These are phyloP conservation scores for Apiotrichum siamense DNA, from an alignment of 1,284 basidiomycete species.

Conservation along the genomic window DNA sequence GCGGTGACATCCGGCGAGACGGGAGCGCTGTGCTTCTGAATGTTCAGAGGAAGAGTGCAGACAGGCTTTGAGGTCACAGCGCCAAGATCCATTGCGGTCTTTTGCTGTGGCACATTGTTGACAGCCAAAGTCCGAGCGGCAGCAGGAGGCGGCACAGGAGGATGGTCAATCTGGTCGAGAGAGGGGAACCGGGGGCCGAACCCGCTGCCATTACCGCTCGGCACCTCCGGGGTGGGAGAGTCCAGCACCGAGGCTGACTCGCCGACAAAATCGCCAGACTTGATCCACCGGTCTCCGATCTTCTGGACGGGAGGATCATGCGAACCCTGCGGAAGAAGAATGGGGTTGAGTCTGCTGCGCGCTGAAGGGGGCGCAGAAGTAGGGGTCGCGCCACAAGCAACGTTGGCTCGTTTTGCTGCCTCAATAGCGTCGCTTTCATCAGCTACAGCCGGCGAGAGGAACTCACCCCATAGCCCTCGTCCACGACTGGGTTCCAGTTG, in stretches of 20 bases:
- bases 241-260: neutral
- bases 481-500: constrained; percentile 37
- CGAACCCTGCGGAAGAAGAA: constrained; percentile 1
- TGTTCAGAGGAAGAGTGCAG: neutral
- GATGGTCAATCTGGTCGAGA: neutral
- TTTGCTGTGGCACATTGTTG: too few relatives aligned
- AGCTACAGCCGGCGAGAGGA: neutral
- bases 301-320: constrained; percentile 29
- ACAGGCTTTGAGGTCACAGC: neutral
- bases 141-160: too few relatives aligned
- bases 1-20: neutral
- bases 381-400: constrained; percentile 22
- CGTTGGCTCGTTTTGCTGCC: constrained; percentile 26
- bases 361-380: constrained; percentile 13
- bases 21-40: neutral
- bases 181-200: neutral
- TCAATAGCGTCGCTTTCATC: constrained; percentile 31
- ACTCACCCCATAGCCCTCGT: constrained; percentile 42
- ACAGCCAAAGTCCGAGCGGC: too few relatives aligned
- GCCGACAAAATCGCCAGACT: constrained; percentile 19
- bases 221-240: neutral
- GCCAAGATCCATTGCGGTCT: neutral
- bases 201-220: neutral
- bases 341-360: constrained; percentile 1
- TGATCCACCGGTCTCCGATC: constrained; percentile 41